Base-by-base conservation (phyloP, 1,284 basidiomycete species). In the Tilletia walkeri region DNA sequence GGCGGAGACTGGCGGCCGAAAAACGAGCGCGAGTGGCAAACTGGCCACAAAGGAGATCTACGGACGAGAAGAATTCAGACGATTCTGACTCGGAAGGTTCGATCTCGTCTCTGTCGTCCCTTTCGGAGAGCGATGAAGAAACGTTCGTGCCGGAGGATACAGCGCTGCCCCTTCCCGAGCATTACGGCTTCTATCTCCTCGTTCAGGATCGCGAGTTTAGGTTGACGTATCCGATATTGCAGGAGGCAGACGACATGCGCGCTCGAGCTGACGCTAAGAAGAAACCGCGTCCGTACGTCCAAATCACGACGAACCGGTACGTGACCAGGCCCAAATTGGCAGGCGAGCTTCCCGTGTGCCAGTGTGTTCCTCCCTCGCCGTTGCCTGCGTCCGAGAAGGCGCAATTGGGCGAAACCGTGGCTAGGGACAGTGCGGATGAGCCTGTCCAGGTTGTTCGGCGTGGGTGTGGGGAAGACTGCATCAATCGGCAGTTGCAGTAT, bases 401-500 rank as follows among this genome's bases (percentile, higher is more conserved):
- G n/a, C 36, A 16, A 14, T 18, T 14, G 18, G 34, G 56, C 56
- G 56, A 14, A 2, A 1, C 1, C 9, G 50, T 30, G 16, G 59
- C 18, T 63, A 24, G 36, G 36, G 34, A 39, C 34, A 63, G 34
- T 36, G 36, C 18, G 34, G 34, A 63, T 20, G 59, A 63, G 36
- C 16, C 18, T 16, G 59, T 16, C 1, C 36, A 63, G 59, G 9
- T 41, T 16, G 38, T 63, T 6, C 30, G 59, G 34, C 30, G 59
- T 9, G 59, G 59, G 5, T 82, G 80, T 45, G 80, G 72, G 18
- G 69, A 71, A 16, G 72, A 73, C 66, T 82, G 80, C 69, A 75
- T 82, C 56, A 82, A 82, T 67, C 77, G 80, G 48, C 71, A 75
- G 68, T 67, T 80, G 59, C 69, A 75, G 67, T 79, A 75, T 68